phyloP scores from a whole-genome alignment of 208 protist species.

The Trypanosoma avium region DNA sequence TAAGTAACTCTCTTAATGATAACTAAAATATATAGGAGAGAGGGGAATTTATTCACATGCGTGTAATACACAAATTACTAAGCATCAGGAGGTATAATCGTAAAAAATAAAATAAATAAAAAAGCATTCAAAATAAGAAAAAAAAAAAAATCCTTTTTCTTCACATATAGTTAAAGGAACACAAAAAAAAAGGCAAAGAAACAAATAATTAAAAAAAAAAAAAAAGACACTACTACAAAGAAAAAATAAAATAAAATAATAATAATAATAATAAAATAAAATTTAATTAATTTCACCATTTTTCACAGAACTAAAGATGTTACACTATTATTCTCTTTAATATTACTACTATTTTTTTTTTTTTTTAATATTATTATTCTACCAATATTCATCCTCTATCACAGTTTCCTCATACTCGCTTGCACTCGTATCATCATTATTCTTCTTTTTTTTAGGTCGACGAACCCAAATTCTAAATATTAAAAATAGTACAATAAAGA shows the following conservation, averaged over 20 bases:
- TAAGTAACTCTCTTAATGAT: no score
- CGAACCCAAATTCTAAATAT: conserved; percentile 21
- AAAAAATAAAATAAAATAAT: conserved; percentile 6
- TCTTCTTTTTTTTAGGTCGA: conserved; percentile 1
- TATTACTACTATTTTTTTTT: no score
- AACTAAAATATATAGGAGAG: no score
- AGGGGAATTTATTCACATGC: not conserved
- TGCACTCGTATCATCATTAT: no score
- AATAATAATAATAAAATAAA: conserved; percentile 6
- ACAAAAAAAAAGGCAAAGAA: not conserved
- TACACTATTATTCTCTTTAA: not conserved
- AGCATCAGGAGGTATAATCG: no score
- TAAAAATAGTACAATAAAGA: conserved; percentile 36
- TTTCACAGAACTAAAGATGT: no score
- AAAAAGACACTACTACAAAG: not conserved
- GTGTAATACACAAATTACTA: no score
- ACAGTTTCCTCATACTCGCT: conserved; percentile 1
- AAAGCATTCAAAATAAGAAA: conserved; percentile 6
- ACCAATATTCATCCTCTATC: not conserved
- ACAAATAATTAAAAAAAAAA: conserved; percentile 9
- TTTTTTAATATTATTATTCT: no score
- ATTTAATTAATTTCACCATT: not conserved
- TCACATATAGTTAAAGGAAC: not conserved
- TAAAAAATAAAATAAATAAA: conserved; percentile 2
- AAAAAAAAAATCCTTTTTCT: conserved; percentile 4